A percentile compares a stretch with the other conserved stretches of the same genome.
These are phyloP conservation scores for Casaregolazyma suthepensis DNA, from an alignment of 1,139 yeast species.

Conservation along the genomic window DNA sequence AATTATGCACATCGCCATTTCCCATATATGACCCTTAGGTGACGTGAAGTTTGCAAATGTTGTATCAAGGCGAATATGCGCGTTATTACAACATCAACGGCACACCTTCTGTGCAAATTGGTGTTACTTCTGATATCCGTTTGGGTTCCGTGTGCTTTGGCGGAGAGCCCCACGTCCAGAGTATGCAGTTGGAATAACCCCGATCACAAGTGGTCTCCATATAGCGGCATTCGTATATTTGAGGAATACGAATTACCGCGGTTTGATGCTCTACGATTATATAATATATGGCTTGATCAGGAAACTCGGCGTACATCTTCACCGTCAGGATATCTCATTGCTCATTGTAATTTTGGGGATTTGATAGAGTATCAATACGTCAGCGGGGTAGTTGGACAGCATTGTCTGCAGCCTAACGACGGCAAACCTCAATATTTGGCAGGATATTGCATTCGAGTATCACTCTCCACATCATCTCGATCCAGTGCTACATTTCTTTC, in stretches of 20 bases:
- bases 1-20: background rate
- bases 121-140: background rate
- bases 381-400: background rate
- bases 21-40: background rate
- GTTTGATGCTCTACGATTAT: background rate
- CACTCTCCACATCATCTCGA: background rate
- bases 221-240: slow-evolving; percentile 8
- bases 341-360: background rate
- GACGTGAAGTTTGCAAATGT: too few species aligned
- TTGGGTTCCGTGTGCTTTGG: background rate
- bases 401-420: background rate
- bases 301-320: background rate
- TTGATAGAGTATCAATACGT: background rate
- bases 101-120: background rate
- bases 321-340: background rate
- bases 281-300: background rate
- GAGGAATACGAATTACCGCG: background rate
- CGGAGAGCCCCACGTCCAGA: background rate
- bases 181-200: slow-evolving; percentile 3
- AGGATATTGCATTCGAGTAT: background rate
- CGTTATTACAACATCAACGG: background rate
- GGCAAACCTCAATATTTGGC: background rate
- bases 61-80: background rate
- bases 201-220: slow-evolving; percentile 8
- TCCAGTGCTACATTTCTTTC: background rate